Evolutionary conservation across 805 yeast genomes (phyloP).

Genomic region (Sungouiella thailandica): DNA sequence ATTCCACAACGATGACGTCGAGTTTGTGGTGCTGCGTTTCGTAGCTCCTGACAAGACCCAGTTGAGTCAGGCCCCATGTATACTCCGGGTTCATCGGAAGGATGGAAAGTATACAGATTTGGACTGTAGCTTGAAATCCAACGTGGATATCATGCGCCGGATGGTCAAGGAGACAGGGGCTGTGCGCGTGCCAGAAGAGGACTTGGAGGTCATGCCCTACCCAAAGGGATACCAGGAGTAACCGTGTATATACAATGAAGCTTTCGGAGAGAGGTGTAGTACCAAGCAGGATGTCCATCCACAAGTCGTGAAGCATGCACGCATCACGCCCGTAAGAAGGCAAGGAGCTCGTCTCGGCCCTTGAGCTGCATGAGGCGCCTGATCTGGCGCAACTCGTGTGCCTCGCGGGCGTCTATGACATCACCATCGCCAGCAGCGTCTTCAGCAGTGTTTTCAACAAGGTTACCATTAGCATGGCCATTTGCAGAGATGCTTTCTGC

Average conservation of each 20-base stretch:
- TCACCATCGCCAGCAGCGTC: background rate
- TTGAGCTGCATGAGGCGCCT: conserved; percentile 60
- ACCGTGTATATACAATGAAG: too few species aligned
- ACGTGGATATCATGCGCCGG: conserved; percentile 51
- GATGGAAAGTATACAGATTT: conserved; percentile 23
- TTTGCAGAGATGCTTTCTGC: too few species aligned
- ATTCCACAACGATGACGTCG: conserved; percentile 74
- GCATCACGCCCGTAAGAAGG: conserved; percentile 47
- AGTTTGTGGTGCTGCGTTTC: conserved; percentile 57
- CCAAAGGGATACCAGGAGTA: conserved; percentile 1
- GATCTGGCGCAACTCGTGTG: conserved; percentile 48
- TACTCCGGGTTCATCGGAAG: conserved; percentile 8
- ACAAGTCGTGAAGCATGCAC: too few species aligned
- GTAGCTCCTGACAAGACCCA: conserved; percentile 9
- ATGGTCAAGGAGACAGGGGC: conserved; percentile 51
- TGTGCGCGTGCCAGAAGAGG: conserved; percentile 40
- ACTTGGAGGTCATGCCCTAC: too few species aligned
- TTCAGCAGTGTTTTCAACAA: background rate
- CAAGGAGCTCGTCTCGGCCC: conserved; percentile 61
- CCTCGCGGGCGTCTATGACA: conserved; percentile 40
- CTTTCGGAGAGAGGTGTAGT: too few species aligned
- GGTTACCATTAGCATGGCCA: too few species aligned
- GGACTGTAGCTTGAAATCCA: conserved; percentile 49
- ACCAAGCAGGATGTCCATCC: too few species aligned
- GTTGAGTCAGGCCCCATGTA: conserved; percentile 9